These are phyloP conservation scores for Boletus insuetus DNA, from an alignment of 768 basidiomycete genomes.

Conservation along the genomic window DNA sequence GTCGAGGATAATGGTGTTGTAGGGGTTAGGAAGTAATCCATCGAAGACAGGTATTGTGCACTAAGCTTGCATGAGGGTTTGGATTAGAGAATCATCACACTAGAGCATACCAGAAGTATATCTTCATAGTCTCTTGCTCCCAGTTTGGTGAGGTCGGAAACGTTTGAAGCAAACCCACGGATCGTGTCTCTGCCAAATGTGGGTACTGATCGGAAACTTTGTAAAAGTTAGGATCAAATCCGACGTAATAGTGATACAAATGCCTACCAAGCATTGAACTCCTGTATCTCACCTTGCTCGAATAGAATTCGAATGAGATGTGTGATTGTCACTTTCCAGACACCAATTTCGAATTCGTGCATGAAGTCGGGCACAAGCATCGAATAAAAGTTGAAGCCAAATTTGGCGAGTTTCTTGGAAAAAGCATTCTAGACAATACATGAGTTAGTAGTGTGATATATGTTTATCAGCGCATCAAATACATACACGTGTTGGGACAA, in stretches of 20 bases:
- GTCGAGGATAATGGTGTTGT: not conserved
- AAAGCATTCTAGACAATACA: constrained; percentile 30
- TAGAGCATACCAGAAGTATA: not conserved
- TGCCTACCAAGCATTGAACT: not conserved
- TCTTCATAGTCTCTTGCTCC: not conserved
- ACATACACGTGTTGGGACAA: not conserved
- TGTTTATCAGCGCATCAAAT: not conserved
- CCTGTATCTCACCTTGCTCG: not conserved
- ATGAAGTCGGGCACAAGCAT: constrained; percentile 30
- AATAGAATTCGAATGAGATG: not conserved
- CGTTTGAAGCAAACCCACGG: not conserved
- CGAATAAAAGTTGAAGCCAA: constrained; percentile 25
- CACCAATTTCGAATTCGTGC: not conserved
- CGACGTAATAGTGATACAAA: not conserved
- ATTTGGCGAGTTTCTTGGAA: constrained; percentile 12
- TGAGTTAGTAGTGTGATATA: not conserved
- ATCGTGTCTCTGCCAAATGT: not conserved
- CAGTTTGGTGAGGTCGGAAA: not conserved
- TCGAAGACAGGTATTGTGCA: not conserved
- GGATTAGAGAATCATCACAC: not conserved
- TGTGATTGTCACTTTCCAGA: not conserved
- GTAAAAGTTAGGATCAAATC: not conserved
- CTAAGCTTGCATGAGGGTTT: not conserved
- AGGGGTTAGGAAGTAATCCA: not conserved
- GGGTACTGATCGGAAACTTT: not conserved